These are phyloP conservation scores for Neopestalotiopsis sp. DNA, from an alignment of 2,329 filamentous ascomycete genomes.

Conservation along the genomic window DNA sequence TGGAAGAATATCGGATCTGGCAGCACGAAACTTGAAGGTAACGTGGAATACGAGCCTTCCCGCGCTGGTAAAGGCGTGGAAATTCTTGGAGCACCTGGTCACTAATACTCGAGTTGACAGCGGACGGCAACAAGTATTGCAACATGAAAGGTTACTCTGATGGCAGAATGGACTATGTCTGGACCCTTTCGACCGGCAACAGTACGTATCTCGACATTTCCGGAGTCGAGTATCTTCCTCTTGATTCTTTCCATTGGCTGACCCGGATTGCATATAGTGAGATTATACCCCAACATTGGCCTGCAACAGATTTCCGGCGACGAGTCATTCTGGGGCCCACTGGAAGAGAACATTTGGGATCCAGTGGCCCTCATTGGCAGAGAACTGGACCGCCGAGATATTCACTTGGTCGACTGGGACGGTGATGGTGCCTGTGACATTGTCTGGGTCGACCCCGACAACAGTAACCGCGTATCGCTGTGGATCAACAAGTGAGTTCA, in stretches of 20 bases:
- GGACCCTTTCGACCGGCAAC: slow-evolving; percentile 25
- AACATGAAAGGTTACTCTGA: slow-evolving; percentile 35
- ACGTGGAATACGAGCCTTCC: not conserved
- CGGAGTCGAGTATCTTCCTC: not conserved
- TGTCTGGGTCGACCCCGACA: slow-evolving; percentile 35
- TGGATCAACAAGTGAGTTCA: slow-evolving; percentile 30
- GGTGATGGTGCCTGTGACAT: slow-evolving; percentile 43
- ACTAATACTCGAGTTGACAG: not conserved
- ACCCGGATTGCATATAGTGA: slow-evolving; percentile 9
- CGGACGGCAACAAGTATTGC: slow-evolving; percentile 36
- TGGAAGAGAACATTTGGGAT: slow-evolving; percentile 24
- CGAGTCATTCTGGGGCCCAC: slow-evolving; percentile 23
- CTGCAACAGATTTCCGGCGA: not conserved
- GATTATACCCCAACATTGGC: slow-evolving; percentile 23
- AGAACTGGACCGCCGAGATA: slow-evolving; percentile 30
- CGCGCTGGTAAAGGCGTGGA: too few species aligned
- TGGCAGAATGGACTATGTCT: slow-evolving; percentile 33
- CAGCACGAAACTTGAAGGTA: slow-evolving; percentile 25
- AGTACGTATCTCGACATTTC: not conserved
- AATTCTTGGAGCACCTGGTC: not conserved
- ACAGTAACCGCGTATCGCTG: slow-evolving; percentile 29
- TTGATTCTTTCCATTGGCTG: not conserved
- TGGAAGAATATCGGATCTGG: slow-evolving; percentile 32
- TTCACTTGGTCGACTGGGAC: slow-evolving; percentile 44
- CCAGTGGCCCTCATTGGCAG: not conserved